Conservation (phyloP, 2,329 filamentous ascomycete genomes). For the Dothideomycetidae sp. region DNA sequence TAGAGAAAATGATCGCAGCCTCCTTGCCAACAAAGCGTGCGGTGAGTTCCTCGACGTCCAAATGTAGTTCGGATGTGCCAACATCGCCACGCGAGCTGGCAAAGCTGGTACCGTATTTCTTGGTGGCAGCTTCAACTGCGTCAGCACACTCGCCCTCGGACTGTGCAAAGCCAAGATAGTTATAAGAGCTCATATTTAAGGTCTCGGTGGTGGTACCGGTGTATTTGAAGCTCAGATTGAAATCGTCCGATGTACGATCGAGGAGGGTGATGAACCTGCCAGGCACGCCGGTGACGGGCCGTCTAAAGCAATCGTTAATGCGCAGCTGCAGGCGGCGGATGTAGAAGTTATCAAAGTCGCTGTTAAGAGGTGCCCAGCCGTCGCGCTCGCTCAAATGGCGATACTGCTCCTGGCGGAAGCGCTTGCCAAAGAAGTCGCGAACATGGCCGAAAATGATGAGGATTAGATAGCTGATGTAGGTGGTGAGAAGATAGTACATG, state of each 20-base stretch:
- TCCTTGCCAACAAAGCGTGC: conserved; percentile 90
- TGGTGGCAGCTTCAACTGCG: conserved; percentile 70
- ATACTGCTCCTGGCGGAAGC: conserved; percentile 79
- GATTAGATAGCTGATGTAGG: conserved; percentile 94
- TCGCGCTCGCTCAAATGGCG: conserved; percentile 67
- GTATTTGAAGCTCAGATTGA: conserved; percentile 79
- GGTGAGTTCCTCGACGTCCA: conserved; percentile 81
- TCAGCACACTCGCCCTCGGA: conserved; percentile 95
- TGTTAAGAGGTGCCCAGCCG: conserved; percentile 89
- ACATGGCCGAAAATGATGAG: conserved; percentile 92
- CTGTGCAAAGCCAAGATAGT: conserved; percentile 96
- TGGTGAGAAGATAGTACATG: conserved; percentile 93
- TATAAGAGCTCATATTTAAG: conserved; percentile 98
- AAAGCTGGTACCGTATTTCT: conserved; percentile 70
- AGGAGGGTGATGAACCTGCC: conserved; percentile 87
- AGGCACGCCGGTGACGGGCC: conserved; percentile 83
- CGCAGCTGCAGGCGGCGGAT: conserved; percentile 81
- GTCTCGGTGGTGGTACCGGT: conserved; percentile 88
- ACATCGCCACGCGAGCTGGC: conserved; percentile 70
- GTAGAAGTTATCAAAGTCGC: conserved; percentile 98
- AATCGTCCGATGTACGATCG: conserved; percentile 80
- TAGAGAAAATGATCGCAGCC: conserved; percentile 91
- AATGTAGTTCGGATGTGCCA: conserved; percentile 73
- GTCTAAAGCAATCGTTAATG: conserved; percentile 92
- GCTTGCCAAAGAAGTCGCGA: conserved; percentile 94